phyloP scores from a whole-genome alignment of 1,284 basidiomycete genomes.

The Marasmius sp. region DNA sequence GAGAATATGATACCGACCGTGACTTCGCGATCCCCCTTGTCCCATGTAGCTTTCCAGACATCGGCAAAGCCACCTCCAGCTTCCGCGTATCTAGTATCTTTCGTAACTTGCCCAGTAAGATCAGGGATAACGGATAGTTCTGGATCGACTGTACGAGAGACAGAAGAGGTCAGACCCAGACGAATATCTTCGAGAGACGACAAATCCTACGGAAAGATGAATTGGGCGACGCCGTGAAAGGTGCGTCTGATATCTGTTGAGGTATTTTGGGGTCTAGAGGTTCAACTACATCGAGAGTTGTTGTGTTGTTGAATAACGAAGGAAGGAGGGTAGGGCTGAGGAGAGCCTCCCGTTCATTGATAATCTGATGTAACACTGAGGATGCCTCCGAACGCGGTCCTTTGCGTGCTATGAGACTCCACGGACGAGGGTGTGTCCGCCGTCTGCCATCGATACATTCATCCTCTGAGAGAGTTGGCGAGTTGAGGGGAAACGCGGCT shows the following conservation, averaged over 20 bases:
- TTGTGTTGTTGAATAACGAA: constrained; percentile 19
- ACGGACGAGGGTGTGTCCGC: constrained; percentile 30
- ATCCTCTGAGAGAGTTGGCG: constrained; percentile 17
- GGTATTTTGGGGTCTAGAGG: not conserved
- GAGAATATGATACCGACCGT: constrained; percentile 10
- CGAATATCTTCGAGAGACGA: not conserved
- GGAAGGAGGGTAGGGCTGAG: constrained; percentile 32
- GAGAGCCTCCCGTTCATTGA: constrained; percentile 19
- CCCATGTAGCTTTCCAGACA: constrained; percentile 40
- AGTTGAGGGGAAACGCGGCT: constrained; percentile 3
- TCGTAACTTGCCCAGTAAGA: constrained; percentile 34
- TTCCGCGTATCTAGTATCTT: constrained; percentile 32
- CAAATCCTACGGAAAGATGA: not conserved
- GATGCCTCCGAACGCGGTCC: constrained; percentile 35
- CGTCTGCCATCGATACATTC: constrained; percentile 25
- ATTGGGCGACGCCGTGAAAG: not conserved
- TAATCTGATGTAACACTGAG: constrained; percentile 28
- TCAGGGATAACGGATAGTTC: constrained; percentile 21
- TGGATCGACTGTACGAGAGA: not conserved
- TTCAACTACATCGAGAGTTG: not conserved
- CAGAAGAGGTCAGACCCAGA: not conserved
- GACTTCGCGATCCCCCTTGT: constrained; percentile 15
- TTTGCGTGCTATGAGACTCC: constrained; percentile 39
- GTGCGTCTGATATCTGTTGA: not conserved
- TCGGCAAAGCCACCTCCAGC: constrained; percentile 46